These are phyloP conservation scores for Scutellaria baicalensis DNA, from an alignment of 257 asterid species.

Conservation along the genomic window DNA sequence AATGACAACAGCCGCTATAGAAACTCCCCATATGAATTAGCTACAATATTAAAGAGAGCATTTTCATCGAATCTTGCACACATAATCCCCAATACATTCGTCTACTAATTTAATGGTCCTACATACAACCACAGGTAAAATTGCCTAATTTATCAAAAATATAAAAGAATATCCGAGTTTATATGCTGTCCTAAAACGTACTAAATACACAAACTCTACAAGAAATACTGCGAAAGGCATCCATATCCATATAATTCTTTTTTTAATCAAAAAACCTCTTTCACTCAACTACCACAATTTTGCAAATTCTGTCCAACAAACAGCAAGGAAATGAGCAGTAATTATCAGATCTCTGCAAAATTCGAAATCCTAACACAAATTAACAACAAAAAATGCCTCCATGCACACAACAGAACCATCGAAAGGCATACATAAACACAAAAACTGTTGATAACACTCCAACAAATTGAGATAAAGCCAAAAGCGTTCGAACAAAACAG, in stretches of 20 bases:
- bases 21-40: not conserved
- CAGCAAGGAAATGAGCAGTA: not conserved
- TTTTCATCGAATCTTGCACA: too few relatives aligned
- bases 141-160: too few relatives aligned
- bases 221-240: not conserved
- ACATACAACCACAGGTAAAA: not conserved
- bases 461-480: not conserved
- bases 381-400: not conserved
- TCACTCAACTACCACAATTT: constrained; percentile 13
- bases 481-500: not conserved
- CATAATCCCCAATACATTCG: too few relatives aligned
- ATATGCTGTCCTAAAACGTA: not conserved
- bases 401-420: not conserved
- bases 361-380: not conserved
- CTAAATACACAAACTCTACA: constrained; percentile 1
- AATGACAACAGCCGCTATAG: not conserved
- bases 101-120: not conserved
- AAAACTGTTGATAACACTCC: not conserved
- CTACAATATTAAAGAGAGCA: not conserved
- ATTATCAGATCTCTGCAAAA: constrained; percentile 14
- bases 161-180: too few relatives aligned
- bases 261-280: not conserved
- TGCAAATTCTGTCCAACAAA: not conserved
- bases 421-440: not conserved
- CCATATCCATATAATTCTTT: not conserved